Base-by-base conservation (phyloP, 352 stramenopile genomes). In the Peronospora belbahrii region DNA sequence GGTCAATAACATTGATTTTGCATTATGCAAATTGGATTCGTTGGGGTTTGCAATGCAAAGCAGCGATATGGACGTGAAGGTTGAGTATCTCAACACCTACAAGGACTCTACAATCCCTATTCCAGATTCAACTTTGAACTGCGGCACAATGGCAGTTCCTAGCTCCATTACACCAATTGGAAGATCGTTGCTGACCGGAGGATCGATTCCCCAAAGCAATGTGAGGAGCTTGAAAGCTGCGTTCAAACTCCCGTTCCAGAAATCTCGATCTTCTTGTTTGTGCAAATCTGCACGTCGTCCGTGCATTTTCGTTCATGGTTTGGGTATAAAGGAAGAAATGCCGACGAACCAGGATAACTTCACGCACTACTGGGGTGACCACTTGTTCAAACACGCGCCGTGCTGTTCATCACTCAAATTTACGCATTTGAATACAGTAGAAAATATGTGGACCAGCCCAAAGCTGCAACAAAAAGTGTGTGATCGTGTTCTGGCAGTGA, bases 1-100 rank as follows among this genome's bases (percentile, higher is more conserved):
- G 22, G 64, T 78, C 15, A 47, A 56, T 11, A 56, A 39, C 11
- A 56, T 72, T 46, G 36, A 62, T 20, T 78, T 72, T 36, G 51
- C 66, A 17, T 6, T 82, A 11, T 76, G 66, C 7, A 65, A 34
- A 30, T 59, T 45, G 18, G 45, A 31, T 14, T 52, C 36, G 30
- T 43, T 31, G 30, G 59, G 54, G 8, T 65, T 67, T 25, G 56
- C 30, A 24, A 54, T 67, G 47, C 52, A 34, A 27, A 52, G 56
- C n/a, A 56, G 23, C 4, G 57, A 71, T 32, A 52, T 71, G 50
- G 53, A 65, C 30, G 56, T 70, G 33, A 42, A 42, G 3, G 62
- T 67, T 22, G 31, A 57, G 36, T 68, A 65, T 32, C 9, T 56
- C 2, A 13, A 35, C 6, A 54, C 43, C 18, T 7, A 20, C 14